phyloP scores from a whole-genome alignment of 805 yeast genomes.

The Yamadazyma sp. region DNA sequence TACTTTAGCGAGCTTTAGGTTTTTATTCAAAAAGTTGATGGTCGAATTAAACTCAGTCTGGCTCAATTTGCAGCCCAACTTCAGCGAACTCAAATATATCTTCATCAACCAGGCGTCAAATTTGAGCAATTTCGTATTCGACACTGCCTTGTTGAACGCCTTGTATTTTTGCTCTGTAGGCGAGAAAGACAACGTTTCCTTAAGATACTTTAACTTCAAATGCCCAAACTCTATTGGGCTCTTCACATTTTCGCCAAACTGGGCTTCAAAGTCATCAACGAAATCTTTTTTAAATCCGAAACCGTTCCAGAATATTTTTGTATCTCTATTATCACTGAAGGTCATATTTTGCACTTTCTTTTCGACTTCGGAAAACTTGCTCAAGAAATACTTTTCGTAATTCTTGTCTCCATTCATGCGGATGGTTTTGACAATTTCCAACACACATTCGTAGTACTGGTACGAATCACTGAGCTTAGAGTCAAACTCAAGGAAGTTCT shows the following conservation, averaged over 20 bases:
- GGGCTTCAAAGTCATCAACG: conserved; percentile 19
- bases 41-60: conserved; percentile 24
- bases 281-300: conserved; percentile 25
- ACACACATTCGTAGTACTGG: conserved; percentile 32
- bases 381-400: conserved; percentile 28
- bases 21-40: conserved; percentile 29
- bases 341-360: conserved; percentile 12
- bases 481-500: conserved; percentile 64
- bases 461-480: conserved; percentile 51
- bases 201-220: conserved; percentile 36
- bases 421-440: conserved; percentile 23
- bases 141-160: conserved; percentile 26
- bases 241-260: conserved; percentile 5
- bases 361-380: conserved; percentile 17
- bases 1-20: conserved; percentile 30
- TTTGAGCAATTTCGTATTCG: conserved; percentile 13
- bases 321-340: conserved; percentile 59
- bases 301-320: conserved; percentile 51
- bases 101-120: conserved; percentile 30
- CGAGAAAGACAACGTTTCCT: conserved; percentile 17
- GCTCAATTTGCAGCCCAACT: conserved; percentile 17
- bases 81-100: conserved; percentile 26
- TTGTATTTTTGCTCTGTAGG: conserved; percentile 25
- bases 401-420: conserved; percentile 24
- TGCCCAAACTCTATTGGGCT: conserved; percentile 19